Evolutionary conservation across 805 yeast species (phyloP), one percentile per base, ranked within the genome.

Genomic region (Pichia rugopelliculosa): DNA sequence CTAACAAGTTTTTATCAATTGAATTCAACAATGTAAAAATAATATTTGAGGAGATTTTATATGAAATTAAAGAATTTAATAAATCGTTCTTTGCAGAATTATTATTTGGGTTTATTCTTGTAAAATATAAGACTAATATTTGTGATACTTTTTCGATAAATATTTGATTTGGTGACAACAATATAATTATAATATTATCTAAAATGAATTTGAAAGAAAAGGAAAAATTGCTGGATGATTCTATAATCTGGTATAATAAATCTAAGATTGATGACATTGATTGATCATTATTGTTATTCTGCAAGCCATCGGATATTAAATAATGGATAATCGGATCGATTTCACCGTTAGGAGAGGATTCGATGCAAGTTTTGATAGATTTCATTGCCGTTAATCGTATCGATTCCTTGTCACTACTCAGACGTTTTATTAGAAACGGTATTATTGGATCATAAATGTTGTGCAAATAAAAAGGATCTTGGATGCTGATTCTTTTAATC

Each of bases 401-500:
- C 12, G 66, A 56, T 0, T 63, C 42, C 41, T 68, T 73, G 1
- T 66, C 53, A 49, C 75, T 79, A 6, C 70, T 69, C 30, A 80
- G 58, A 34, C 73, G 64, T 41, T 68, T 69, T 12, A 80, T 59
- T n/a, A 80, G 54, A 7, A 76, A 69, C 2, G 85, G 85, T 5
- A 80, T 58, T 3, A 77, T 73, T 22, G 68, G 60, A 46, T 65
- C 68, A 36, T 75, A 68, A 36, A 74, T 73, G 2, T 63, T 59
- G 49, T 65, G 65, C 39, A 80, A 63, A 0, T 73, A 66, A 10
- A 60, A 56, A 1, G 69, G 62, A 53, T 79, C 82, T 60, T 80
- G 85, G 61, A 77, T 74, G 41, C 79, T 73, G 6, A 80, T 75
- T 20, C 85, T 63, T 49, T 78, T 79, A 26, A 80, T 72, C 45